phyloP scores from a whole-genome alignment of 352 stramenopile species.

The Peronospora belbahrii region DNA sequence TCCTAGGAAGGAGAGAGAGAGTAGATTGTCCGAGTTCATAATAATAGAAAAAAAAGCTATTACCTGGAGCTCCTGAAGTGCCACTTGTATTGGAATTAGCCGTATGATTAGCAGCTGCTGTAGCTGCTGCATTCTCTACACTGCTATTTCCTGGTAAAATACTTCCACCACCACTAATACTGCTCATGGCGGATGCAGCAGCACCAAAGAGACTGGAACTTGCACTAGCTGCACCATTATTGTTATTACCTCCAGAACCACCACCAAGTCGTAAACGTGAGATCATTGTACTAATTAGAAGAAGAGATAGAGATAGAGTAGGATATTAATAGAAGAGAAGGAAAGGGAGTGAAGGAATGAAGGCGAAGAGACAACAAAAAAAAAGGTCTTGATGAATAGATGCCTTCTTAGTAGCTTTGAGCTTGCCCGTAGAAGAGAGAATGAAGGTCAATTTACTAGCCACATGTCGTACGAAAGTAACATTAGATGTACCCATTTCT shows the following conservation, averaged over 20 bases:
- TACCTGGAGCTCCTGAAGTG: slow-evolving; percentile 7
- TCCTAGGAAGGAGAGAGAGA: too few species aligned
- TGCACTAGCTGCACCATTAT: slow-evolving; percentile 27
- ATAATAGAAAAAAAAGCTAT: slow-evolving; percentile 21
- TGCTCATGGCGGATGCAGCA: slow-evolving; percentile 37
- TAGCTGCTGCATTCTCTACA: slow-evolving; percentile 32
- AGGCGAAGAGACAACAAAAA: neutral
- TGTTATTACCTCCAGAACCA: slow-evolving; percentile 29
- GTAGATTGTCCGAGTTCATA: slow-evolving; percentile 30
- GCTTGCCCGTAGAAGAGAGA: neutral
- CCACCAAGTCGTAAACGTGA: slow-evolving; percentile 53
- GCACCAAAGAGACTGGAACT: slow-evolving; percentile 64
- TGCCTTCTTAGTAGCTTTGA: neutral
- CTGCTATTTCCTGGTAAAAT: slow-evolving; percentile 35
- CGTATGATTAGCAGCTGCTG: slow-evolving; percentile 31
- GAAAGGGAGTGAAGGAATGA: too few species aligned
- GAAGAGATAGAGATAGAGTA: too few species aligned
- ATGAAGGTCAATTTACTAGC: slow-evolving; percentile 5
- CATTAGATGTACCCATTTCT: neutral
- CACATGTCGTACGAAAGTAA: slow-evolving; percentile 11
- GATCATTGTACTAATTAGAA: too few species aligned
- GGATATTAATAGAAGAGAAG: too few species aligned
- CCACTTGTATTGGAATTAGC: slow-evolving; percentile 16
- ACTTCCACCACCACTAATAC: slow-evolving; percentile 38
- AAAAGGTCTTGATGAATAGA: slow-evolving; percentile 2